A percentile compares a stretch with the other conserved stretches of the same genome.
These are phyloP conservation scores for Yamadazyma sp. DNA, from an alignment of 1,139 yeast genomes.

Conservation along the genomic window DNA sequence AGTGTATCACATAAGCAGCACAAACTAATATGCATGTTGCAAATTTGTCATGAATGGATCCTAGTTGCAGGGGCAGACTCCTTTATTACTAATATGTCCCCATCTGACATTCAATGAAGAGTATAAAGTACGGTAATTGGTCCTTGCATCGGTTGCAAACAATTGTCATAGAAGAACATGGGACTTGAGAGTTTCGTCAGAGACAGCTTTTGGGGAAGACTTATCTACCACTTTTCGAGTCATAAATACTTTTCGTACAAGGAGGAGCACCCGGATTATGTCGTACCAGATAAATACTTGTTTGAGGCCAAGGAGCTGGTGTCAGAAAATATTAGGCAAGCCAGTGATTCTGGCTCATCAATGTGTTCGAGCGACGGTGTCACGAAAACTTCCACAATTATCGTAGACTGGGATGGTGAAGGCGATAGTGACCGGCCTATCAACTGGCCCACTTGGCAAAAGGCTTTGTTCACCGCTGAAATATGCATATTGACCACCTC, in stretches of 20 bases:
- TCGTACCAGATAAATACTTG: slow-evolving; percentile 34
- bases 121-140: no score
- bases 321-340: no score
- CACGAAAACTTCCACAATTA: not conserved
- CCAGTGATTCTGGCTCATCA: not conserved
- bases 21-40: no score
- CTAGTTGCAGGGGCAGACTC: no score
- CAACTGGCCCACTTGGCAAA: slow-evolving; percentile 26
- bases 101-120: no score
- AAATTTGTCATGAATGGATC: no score
- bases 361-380: not conserved
- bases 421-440: slow-evolving; percentile 33
- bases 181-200: slow-evolving; percentile 20
- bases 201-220: slow-evolving; percentile 35
- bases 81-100: no score
- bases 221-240: slow-evolving; percentile 31
- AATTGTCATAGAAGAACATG: not conserved
- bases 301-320: not conserved
- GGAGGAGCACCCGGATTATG: slow-evolving; percentile 33
- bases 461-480: slow-evolving; percentile 20
- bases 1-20: no score
- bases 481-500: slow-evolving; percentile 24
- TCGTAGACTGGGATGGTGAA: slow-evolving; percentile 15
- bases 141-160: no score
- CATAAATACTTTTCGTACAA: slow-evolving; percentile 27